Conservation (phyloP, 805 yeast genomes). For the Teunomyces barrocoloradensis region DNA sequence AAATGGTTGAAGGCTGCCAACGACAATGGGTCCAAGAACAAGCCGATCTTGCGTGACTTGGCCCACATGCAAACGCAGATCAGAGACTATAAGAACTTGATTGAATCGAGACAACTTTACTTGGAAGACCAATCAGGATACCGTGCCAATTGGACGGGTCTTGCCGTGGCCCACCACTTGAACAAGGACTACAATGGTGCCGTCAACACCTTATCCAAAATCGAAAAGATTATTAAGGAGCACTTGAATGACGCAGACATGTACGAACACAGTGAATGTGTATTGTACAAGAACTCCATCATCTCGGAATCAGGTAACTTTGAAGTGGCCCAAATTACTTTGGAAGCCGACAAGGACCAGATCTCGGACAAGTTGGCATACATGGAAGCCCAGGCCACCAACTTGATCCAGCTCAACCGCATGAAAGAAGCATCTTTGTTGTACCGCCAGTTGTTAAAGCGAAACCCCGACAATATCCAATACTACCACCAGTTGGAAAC, state of each 20-base stretch:
- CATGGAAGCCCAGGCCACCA: slow-evolving; percentile 65
- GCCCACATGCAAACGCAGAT: slow-evolving; percentile 75
- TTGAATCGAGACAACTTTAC: slow-evolving; percentile 61
- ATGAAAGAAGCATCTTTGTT: slow-evolving; percentile 62
- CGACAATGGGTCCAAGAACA: slow-evolving; percentile 75
- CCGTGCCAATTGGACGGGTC: slow-evolving; percentile 86
- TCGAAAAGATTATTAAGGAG: slow-evolving; percentile 71
- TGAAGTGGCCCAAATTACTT: slow-evolving; percentile 58
- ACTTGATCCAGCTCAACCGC: slow-evolving; percentile 55
- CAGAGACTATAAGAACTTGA: slow-evolving; percentile 66
- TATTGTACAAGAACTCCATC: slow-evolving; percentile 67
- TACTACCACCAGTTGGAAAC: slow-evolving; percentile 70
- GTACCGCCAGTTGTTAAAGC: slow-evolving; percentile 67
- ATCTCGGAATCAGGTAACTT: slow-evolving; percentile 63
- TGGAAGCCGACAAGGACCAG: slow-evolving; percentile 50
- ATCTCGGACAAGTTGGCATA: slow-evolving; percentile 57
- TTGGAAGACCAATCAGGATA: slow-evolving; percentile 76
- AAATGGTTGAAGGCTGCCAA: slow-evolving; percentile 73
- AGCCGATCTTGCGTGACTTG: slow-evolving; percentile 77
- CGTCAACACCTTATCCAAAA: slow-evolving; percentile 66
- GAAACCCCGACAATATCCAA: slow-evolving; percentile 77
- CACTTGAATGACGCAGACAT: slow-evolving; percentile 64
- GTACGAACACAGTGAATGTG: slow-evolving; percentile 79
- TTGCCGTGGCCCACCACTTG: slow-evolving; percentile 83
- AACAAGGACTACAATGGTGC: slow-evolving; percentile 66